phyloP scores from a whole-genome alignment of 768 basidiomycete genomes.

The Mrakia blollopis region DNA sequence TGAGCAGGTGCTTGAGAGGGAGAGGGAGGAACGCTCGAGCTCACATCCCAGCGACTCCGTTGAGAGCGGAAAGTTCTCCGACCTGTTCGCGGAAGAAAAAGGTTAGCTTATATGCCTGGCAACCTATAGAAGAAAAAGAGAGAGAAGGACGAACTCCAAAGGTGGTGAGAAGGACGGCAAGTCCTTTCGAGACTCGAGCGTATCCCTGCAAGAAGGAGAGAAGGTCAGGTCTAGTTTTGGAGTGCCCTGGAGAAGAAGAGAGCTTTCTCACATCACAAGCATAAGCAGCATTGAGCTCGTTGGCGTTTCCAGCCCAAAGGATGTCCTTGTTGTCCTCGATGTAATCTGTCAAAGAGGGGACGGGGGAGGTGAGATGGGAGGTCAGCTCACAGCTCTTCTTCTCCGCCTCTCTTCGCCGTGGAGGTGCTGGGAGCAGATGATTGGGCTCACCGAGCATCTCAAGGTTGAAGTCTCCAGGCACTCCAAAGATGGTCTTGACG shows the following conservation, averaged over 20 bases:
- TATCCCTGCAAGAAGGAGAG: conserved; percentile 54
- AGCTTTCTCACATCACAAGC: conserved; percentile 59
- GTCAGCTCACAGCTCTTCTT: not conserved
- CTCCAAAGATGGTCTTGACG: conserved; percentile 36
- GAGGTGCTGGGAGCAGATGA: too few species aligned
- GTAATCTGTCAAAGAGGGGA: conserved; percentile 43
- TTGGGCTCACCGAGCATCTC: conserved; percentile 47
- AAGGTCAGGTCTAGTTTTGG: not conserved
- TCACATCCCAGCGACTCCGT: conserved; percentile 45
- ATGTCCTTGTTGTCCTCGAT: conserved; percentile 73
- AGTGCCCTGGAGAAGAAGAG: not conserved
- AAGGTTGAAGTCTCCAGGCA: conserved; percentile 84
- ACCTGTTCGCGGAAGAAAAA: conserved; percentile 40
- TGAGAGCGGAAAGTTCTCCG: conserved; percentile 80
- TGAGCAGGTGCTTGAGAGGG: not conserved
- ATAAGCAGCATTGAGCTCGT: conserved; percentile 70
- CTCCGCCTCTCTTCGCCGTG: not conserved
- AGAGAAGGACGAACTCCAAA: conserved; percentile 56
- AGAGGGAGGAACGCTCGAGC: not conserved
- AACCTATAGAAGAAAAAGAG: not conserved
- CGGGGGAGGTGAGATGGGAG: not conserved
- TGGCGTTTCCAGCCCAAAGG: conserved; percentile 73
- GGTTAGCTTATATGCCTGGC: not conserved
- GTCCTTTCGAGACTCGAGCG: conserved; percentile 60
- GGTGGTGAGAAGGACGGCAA: conserved; percentile 71